Evolutionary conservation across 306 rosid species (phyloP).

Genomic region (Prinsepia uniflora): DNA sequence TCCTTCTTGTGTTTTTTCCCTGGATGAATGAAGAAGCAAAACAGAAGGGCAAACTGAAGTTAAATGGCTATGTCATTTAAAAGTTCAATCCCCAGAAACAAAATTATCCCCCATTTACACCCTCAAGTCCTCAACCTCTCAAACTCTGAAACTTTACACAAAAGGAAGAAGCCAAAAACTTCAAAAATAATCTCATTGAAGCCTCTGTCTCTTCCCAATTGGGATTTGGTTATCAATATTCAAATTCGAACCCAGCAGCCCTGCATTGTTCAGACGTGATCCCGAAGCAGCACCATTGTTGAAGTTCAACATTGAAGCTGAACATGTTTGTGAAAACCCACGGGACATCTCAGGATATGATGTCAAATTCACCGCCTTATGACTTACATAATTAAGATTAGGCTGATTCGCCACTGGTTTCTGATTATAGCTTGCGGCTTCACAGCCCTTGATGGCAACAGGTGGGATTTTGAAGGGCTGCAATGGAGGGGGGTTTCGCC

Average conservation of each 20-base stretch:
- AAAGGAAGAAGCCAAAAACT: constrained; percentile 9
- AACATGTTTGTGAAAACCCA: constrained; percentile 45
- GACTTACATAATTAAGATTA: not conserved
- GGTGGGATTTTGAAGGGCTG: constrained; percentile 50
- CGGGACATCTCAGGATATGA: constrained; percentile 16
- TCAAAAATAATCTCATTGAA: constrained; percentile 25
- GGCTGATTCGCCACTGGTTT: constrained; percentile 10
- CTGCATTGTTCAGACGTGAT: constrained; percentile 30
- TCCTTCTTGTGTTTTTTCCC: not conserved
- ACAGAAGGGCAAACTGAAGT: constrained; percentile 8
- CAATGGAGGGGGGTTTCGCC: constrained; percentile 73
- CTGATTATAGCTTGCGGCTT: constrained; percentile 5
- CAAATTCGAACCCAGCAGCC: constrained; percentile 24
- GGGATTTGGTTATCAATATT: constrained; percentile 27
- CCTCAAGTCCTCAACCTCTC: constrained; percentile 29
- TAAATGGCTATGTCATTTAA: constrained; percentile 22
- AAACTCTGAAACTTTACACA: constrained; percentile 16
- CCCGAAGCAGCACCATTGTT: constrained; percentile 25
- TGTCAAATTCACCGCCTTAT: constrained; percentile 21
- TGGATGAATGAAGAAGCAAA: not conserved
- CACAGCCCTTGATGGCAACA: constrained; percentile 30
- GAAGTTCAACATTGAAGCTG: constrained; percentile 54
- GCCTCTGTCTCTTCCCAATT: constrained; percentile 46
- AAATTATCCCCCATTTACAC: constrained; percentile 48
- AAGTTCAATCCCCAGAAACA: constrained; percentile 31